Conservation (phyloP, 306 rosid species). For the Citrullus colocynthis region DNA sequence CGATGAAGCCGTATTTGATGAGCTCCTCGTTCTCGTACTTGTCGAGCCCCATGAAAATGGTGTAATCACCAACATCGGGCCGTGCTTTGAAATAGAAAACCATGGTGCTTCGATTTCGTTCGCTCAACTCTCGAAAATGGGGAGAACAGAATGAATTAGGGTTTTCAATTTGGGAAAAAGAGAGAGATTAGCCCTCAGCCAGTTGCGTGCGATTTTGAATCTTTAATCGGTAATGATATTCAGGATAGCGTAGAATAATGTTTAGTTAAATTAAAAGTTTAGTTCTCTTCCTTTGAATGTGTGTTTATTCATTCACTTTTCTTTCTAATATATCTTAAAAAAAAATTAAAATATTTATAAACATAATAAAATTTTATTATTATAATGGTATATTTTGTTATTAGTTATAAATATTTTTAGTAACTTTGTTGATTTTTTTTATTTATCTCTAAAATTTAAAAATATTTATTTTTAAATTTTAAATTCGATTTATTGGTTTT, state of each 20-base stretch:
- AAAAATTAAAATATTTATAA: too few species aligned
- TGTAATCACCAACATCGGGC: conserved; percentile 83
- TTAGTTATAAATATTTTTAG: too few species aligned
- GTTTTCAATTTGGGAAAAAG: conserved; percentile 13
- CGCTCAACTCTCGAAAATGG: conserved; percentile 3
- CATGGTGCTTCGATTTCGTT: conserved; percentile 28
- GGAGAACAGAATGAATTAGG: conserved; percentile 2
- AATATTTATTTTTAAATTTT: too few species aligned
- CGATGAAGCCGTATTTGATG: conserved; percentile 87
- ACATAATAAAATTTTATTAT: too few species aligned
- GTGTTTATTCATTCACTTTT: too few species aligned
- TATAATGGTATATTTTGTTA: too few species aligned
- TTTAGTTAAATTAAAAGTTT: too few species aligned
- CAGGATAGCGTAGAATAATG: not conserved
- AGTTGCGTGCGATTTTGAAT: not conserved
- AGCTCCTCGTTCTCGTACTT: conserved; percentile 97
- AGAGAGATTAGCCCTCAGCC: not conserved
- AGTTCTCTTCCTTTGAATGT: too few species aligned
- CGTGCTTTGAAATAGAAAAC: conserved; percentile 99
- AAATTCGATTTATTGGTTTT: too few species aligned
- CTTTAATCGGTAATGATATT: not conserved
- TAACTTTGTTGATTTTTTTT: too few species aligned
- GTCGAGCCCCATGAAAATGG: conserved; percentile 99
- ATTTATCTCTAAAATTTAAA: too few species aligned
- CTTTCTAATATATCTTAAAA: too few species aligned